phyloP scores from a whole-genome alignment of 441 rosid genomes.

The Corymbia citriodora region DNA sequence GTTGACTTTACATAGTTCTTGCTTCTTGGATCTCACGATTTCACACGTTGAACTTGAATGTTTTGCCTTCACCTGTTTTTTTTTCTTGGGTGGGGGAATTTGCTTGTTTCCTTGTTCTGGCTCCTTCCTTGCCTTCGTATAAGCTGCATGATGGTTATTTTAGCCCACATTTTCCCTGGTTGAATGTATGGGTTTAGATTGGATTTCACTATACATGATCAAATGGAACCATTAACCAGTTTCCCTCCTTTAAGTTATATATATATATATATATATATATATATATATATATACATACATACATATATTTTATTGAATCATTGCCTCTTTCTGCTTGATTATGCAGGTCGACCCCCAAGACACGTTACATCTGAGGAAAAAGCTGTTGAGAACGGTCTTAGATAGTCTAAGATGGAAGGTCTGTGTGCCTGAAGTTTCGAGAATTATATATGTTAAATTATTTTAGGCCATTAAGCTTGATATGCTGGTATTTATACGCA shows the following conservation, averaged over 20 bases:
- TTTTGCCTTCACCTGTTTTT: background rate
- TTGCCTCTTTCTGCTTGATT: constrained; percentile 1
- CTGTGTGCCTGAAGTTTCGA: constrained; percentile 14
- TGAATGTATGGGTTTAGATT: background rate
- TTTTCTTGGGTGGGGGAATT: background rate
- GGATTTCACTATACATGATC: background rate
- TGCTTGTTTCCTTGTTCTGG: background rate
- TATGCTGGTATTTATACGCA: background rate
- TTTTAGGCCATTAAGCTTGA: background rate
- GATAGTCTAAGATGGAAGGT: constrained; percentile 66
- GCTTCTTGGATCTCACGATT: background rate
- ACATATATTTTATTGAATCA: background rate
- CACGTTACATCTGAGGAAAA: constrained; percentile 74
- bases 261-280: no score
- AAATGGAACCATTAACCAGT: background rate
- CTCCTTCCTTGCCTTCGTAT: background rate
- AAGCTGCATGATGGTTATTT: background rate
- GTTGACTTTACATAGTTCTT: background rate
- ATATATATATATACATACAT: no score
- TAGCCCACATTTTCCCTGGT: background rate
- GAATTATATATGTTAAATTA: background rate
- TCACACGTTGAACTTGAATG: background rate
- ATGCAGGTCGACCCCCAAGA: constrained; percentile 83
- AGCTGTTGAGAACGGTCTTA: constrained; percentile 64
- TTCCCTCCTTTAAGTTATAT: background rate